A percentile compares a stretch with the other conserved stretches of the same genome.
Evolutionary conservation across 768 basidiomycete genomes (phyloP).

Genomic region (Kwoniella heveanensis): DNA sequence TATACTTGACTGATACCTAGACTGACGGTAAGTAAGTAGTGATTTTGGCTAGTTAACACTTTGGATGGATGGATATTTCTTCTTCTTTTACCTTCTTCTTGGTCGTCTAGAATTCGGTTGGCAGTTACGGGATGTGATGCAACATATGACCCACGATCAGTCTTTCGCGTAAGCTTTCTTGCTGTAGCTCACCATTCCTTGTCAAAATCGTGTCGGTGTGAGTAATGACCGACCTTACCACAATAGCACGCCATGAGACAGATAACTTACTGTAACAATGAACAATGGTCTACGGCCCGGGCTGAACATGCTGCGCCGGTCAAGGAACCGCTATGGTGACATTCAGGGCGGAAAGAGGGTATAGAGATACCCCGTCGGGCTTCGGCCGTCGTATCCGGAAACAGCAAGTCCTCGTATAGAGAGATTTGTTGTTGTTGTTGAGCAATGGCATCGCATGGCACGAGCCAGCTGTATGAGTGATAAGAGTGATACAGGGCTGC

Average conservation of each 20-base stretch:
- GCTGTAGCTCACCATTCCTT: too few relatives aligned
- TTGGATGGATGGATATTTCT: background rate
- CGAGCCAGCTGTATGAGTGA: too few relatives aligned
- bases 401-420: background rate
- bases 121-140: constrained; percentile 1
- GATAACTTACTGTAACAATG: too few relatives aligned
- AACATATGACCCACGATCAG: background rate
- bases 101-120: background rate
- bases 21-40: background rate
- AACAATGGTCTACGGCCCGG: constrained; percentile 1
- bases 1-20: background rate
- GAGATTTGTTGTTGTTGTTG: constrained; percentile 1
- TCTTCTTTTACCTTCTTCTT: background rate
- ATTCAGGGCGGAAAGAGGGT: background rate
- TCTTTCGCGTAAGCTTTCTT: too few relatives aligned
- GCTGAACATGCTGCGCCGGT: too few relatives aligned
- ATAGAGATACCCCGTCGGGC: too few relatives aligned
- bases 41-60: background rate
- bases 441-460: too few relatives aligned
- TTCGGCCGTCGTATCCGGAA: background rate
- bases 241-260: too few relatives aligned
- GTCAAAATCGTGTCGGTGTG: too few relatives aligned
- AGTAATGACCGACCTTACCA: too few relatives aligned
- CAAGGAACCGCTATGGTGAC: background rate
- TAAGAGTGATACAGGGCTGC: background rate